Base-by-base conservation (phyloP, 106 monocot genomes). In the Chionographis japonica region DNA sequence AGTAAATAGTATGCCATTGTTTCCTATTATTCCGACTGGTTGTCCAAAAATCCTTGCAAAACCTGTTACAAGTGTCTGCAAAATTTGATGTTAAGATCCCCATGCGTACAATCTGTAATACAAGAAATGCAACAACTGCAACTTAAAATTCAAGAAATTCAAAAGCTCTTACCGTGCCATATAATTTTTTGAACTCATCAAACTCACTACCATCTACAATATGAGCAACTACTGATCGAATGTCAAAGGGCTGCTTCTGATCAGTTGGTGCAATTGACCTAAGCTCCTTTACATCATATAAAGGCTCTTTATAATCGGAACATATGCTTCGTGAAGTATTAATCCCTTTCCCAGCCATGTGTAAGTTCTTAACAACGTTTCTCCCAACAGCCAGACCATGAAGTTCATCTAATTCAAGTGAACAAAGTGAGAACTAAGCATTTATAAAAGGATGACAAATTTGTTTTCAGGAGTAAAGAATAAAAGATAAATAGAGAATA, bases 191-290 rank as follows among this genome's bases (percentile, higher is more conserved):
- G 85, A 99, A 99, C 70, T 99, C 98, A 72, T 90, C 84, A 77
- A 99, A 99, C 69, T 93, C 93, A 72, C 98, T 99, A n/a, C 87
- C 87, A 74, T 99, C 98, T 71, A 90, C 90, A 68, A 93, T 87
- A 43, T 79, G 87, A 72, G 87, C 85, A 85, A 99, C 93, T 16
- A 93, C 87, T 40, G 93, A 90, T 60, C 90, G 85, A 85, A 93
- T 85, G 68, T 99, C 86, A 79, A 93, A 78, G 15, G 83, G 61
- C 57, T 93, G 93, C 73, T 88, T 99, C 58, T 87, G 87, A 82
- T 99, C 93, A 16, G 75, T 75, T 46, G 98, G 88, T 46, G 98
- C 98, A 81, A 99, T 93, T 54, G 62, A 76, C n/a, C 85, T 77
- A 56, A 99, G 93, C 70, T 99, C 93, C 49, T 79, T 41, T 8